phyloP scores from a whole-genome alignment of 129 eudicot genomes.

The Arctium lappa region DNA sequence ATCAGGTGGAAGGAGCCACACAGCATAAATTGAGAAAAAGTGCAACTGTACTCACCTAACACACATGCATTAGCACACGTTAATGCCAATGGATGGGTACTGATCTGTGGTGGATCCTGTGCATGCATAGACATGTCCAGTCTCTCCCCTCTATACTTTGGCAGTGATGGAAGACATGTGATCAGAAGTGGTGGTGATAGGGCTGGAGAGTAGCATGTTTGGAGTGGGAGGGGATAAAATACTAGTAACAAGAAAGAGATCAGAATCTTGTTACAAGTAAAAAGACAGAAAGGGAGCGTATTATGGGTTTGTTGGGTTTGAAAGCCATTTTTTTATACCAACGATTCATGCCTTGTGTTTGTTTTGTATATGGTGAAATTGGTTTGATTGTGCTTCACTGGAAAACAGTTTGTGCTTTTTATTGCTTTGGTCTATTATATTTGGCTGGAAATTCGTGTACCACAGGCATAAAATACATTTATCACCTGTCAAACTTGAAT shows the following conservation, averaged over 20 bases:
- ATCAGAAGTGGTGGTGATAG: background rate
- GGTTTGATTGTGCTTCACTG: background rate
- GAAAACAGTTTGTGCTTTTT: background rate
- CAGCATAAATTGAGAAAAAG: background rate
- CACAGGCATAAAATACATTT: constrained; percentile 1
- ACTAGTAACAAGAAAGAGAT: background rate
- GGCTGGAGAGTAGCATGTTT: background rate
- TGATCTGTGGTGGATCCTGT: background rate
- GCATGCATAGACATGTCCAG: background rate
- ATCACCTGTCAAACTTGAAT: constrained; percentile 18
- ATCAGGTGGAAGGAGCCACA: background rate
- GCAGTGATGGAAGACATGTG: background rate
- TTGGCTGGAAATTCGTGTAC: background rate
- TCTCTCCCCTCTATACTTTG: background rate
- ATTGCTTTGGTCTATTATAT: background rate
- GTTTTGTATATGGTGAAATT: background rate
- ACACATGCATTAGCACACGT: background rate
- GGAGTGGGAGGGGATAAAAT: background rate
- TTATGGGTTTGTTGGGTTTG: background rate
- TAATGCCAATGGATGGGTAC: background rate
- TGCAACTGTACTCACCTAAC: background rate
- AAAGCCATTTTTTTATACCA: background rate
- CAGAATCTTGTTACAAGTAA: background rate
- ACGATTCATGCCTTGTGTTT: background rate
- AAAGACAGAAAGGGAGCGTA: background rate